Conservation (phyloP, 139 green algal species). For the Chlorella sp. region DNA sequence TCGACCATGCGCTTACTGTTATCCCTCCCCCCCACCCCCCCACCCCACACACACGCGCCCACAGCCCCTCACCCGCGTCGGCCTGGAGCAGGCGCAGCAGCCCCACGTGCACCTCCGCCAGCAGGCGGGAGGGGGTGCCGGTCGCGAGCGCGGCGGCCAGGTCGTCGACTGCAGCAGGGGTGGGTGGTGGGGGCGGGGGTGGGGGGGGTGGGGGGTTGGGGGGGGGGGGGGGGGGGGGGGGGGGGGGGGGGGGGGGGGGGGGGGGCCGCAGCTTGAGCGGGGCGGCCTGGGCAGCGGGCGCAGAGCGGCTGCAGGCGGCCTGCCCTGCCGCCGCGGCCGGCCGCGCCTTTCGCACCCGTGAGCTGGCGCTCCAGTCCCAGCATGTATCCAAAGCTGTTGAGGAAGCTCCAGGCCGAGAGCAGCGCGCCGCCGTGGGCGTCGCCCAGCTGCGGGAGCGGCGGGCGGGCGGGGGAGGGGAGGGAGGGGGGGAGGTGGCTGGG, state of each 20-base stretch:
- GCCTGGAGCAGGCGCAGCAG: constrained; percentile 71
- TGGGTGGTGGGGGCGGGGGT: neutral
- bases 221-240: too few relatives aligned
- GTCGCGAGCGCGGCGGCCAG: constrained; percentile 47
- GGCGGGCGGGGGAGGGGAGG: too few relatives aligned
- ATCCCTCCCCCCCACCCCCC: too few relatives aligned
- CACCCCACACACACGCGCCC: too few relatives aligned
- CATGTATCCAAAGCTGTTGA: constrained; percentile 71
- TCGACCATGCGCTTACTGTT: too few relatives aligned
- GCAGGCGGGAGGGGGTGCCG: constrained; percentile 49
- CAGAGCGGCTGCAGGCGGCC: too few relatives aligned
- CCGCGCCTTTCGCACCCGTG: too few relatives aligned
- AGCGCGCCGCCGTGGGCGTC: constrained; percentile 49
- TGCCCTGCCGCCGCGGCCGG: too few relatives aligned
- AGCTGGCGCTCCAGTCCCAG: constrained; percentile 58
- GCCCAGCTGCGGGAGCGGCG: too few relatives aligned
- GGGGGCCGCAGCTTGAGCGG: constrained; percentile 22
- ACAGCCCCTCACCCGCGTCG: constrained; percentile 19
- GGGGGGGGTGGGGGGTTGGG: too few relatives aligned
- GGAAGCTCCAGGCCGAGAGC: constrained; percentile 74
- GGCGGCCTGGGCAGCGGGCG: too few relatives aligned
- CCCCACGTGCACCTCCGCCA: constrained; percentile 71
- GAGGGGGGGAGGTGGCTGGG: too few relatives aligned
- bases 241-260: neutral
- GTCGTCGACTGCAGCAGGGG: constrained; percentile 22